Base-by-base conservation (phyloP, 805 yeast species). In the Grigorovia transvaalensis region DNA sequence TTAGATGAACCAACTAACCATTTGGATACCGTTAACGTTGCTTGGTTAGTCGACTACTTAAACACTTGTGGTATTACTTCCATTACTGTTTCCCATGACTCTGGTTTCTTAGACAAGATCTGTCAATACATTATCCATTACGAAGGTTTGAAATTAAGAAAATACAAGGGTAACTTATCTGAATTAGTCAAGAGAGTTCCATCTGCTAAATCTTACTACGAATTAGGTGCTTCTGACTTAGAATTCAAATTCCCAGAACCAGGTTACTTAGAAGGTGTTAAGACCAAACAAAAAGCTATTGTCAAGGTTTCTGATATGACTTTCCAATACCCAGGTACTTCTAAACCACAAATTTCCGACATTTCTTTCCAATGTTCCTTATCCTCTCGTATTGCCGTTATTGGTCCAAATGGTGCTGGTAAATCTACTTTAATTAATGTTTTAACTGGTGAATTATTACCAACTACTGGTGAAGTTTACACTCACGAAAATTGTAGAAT, bases 341-440 rank as follows among this genome's bases (percentile, higher is more conserved):
- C 85, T 64, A 89, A 87, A 79, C 99, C 99, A 68, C 99, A 93
- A 81, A 79, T 93, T 66, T 57, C 71, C 54, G 89, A 87, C 77
- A 84, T 93, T 65, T 84, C 84, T 75, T 93, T 93, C 97, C 98
- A 93, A 82, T 89, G 96, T 82, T 93, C 99, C 60, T 81, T 93
- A 71, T 91, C 98, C 58, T 91, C 99, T 47, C 91, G 99, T 85
- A 93, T 93, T 87, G 99, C 99, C 66, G 98, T 93, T 73, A 91
- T 93, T 80, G 99, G 99, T 77, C 99, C 99, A 76, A 93, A 93
- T 78, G 99, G 99, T 88, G 99, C 99, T 72, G 99, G 99, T 85
- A 93, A 93, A 78, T 91, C 99, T 60, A 93, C 99, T 67, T 83
- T 93, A 78, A 91, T 93, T 75, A 93, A 93, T 74, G 97, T 93